Percentiles rank a stretch among this genome's conserved stretches.
Conservation (phyloP, 2,329 filamentous ascomycete species). For the Aureobasidium pullulans region DNA sequence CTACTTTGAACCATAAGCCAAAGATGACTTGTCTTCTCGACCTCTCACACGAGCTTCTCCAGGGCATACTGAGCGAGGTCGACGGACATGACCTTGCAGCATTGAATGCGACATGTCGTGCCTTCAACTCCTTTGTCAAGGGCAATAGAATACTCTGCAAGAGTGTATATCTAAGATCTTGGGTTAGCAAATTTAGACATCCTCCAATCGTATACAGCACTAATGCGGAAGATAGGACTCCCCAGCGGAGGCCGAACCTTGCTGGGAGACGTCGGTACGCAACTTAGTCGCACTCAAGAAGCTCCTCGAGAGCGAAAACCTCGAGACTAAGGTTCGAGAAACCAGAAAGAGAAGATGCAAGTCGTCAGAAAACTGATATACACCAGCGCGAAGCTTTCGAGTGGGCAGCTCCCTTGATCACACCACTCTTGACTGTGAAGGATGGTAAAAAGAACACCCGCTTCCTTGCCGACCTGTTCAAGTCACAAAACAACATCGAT, state of each 20-base stretch:
- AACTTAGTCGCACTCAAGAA: conserved; percentile 34
- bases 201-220: not conserved
- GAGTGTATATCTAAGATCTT: conserved; percentile 48
- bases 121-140: conserved; percentile 48
- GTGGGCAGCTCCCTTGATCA: conserved; percentile 20
- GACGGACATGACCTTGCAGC: conserved; percentile 49
- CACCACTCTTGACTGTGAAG: conserved; percentile 19
- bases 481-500: conserved; percentile 45
- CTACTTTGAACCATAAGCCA: too few relatives aligned
- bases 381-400: conserved; percentile 27
- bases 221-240: conserved; percentile 5
- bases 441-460: conserved; percentile 39
- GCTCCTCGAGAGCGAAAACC: conserved; percentile 36
- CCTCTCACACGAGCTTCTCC: conserved; percentile 57
- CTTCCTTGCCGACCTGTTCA: conserved; percentile 34
- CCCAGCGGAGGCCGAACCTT: conserved; percentile 18
- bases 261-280: conserved; percentile 32
- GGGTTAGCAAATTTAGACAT: conserved; percentile 16
- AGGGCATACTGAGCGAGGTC: conserved; percentile 52
- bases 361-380: not conserved
- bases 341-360: not conserved
- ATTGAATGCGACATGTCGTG: conserved; percentile 46
- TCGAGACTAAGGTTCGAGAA: conserved; percentile 29
- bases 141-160: conserved; percentile 55
- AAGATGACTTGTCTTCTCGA: conserved; percentile 32